Conservation (phyloP, 768 basidiomycete species). For the Tulasnella sp. region DNA sequence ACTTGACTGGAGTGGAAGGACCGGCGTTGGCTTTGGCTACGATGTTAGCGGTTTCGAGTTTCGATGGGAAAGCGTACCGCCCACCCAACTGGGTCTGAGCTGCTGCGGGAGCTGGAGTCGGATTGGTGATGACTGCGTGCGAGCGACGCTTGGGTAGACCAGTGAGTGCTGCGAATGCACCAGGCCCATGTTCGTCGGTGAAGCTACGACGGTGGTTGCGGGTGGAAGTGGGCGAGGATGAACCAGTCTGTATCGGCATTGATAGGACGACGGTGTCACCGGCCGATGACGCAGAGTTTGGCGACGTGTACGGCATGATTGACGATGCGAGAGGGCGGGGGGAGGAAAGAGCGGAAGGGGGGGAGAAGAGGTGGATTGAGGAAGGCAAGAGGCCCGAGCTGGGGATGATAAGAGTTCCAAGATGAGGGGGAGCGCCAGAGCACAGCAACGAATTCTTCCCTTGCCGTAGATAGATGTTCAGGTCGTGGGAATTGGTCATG, state of each 20-base stretch:
- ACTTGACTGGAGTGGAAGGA: not conserved
- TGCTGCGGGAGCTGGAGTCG: not conserved
- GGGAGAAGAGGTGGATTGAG: not conserved
- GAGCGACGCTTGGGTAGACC: not conserved
- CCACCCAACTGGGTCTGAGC: too few species aligned
- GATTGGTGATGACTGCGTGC: not conserved
- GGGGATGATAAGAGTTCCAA: not conserved
- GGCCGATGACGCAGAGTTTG: not conserved
- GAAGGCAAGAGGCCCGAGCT: not conserved
- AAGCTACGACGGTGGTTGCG: constrained; percentile 8
- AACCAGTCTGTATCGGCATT: not conserved
- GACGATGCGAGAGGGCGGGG: not conserved
- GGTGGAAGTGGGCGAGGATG: not conserved
- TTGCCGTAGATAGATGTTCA: too few species aligned
- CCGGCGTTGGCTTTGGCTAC: not conserved
- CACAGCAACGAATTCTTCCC: too few species aligned
- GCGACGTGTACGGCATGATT: constrained; percentile 7
- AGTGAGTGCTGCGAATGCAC: constrained; percentile 12
- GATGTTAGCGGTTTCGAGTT: not conserved
- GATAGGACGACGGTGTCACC: not conserved
- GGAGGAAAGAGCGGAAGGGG: not conserved
- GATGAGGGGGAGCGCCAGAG: not conserved
- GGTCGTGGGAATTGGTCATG: too few species aligned
- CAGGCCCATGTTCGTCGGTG: constrained; percentile 10
- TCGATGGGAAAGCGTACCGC: too few species aligned